These are phyloP conservation scores for Exophiala phaeomuriformis DNA, from an alignment of 2,329 filamentous ascomycete genomes.

Conservation along the genomic window DNA sequence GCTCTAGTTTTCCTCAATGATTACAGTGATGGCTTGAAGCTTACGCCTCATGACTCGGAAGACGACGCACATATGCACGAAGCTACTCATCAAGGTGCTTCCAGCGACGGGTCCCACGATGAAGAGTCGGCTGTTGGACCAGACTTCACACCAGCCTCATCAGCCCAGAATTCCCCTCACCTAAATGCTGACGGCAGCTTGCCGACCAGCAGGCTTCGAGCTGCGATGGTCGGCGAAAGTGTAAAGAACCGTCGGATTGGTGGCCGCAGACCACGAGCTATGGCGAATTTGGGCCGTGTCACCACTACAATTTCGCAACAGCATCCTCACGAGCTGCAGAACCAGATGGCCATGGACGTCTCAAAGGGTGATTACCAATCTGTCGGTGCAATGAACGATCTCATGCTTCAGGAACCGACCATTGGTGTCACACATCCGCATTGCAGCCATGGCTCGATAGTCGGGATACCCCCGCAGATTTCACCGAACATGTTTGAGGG, in stretches of 20 bases:
- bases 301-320: conserved; percentile 3
- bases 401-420: not conserved
- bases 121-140: conserved; percentile 1
- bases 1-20: conserved; percentile 17
- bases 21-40: conserved; percentile 8
- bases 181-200: not conserved
- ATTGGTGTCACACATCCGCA: not conserved
- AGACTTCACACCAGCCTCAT: conserved; percentile 9
- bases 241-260: not conserved
- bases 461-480: conserved; percentile 5
- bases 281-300: not conserved
- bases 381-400: not conserved
- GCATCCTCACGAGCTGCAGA: not conserved
- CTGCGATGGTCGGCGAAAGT: not conserved
- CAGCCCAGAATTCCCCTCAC: conserved; percentile 10
- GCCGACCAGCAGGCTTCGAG: conserved; percentile 1
- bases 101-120: conserved; percentile 5
- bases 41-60: conserved; percentile 9
- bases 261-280: not conserved
- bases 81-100: not conserved
- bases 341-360: conserved; percentile 7
- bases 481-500: conserved; percentile 3
- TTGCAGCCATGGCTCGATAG: not conserved
- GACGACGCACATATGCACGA: conserved; percentile 1
- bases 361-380: conserved; percentile 1